Percentiles rank a stretch among this genome's conserved stretches.
These are phyloP conservation scores for Hysterangium stoloniferum DNA, from an alignment of 768 basidiomycete species.

Conservation along the genomic window DNA sequence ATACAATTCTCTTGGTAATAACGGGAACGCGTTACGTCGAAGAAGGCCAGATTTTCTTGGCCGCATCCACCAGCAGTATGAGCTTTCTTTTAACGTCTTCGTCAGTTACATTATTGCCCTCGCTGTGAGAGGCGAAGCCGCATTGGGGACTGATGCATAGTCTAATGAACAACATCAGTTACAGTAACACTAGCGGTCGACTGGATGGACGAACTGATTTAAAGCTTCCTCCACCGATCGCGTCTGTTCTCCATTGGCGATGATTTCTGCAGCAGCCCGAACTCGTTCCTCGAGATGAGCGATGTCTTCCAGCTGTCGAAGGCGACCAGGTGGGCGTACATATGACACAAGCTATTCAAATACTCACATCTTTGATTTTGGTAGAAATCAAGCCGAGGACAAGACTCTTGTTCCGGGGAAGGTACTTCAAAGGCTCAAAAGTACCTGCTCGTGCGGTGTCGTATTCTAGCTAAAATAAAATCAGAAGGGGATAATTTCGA, in stretches of 20 bases:
- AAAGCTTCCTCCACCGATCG: constrained; percentile 42
- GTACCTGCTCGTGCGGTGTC: constrained; percentile 53
- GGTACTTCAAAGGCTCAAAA: constrained; percentile 27
- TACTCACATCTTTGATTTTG: constrained; percentile 31
- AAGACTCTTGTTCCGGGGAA: constrained; percentile 30
- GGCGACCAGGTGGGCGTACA: not conserved
- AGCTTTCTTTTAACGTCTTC: constrained; percentile 47
- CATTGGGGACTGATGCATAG: constrained; percentile 54
- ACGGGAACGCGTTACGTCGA: too few species aligned
- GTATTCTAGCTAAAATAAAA: constrained; percentile 44
- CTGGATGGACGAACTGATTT: constrained; percentile 44
- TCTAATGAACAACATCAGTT: too few species aligned
- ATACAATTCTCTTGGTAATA: too few species aligned
- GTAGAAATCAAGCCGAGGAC: constrained; percentile 38
- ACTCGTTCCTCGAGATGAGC: constrained; percentile 43
- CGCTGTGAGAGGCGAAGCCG: constrained; percentile 52
- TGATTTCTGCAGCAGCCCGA: constrained; percentile 42
- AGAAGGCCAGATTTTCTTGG: constrained; percentile 41
- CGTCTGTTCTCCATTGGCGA: constrained; percentile 35
- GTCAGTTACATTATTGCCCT: constrained; percentile 45
- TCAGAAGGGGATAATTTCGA: not conserved
- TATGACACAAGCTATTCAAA: constrained; percentile 12
- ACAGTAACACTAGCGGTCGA: too few species aligned
- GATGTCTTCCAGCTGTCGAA: constrained; percentile 40
- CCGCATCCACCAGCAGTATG: constrained; percentile 34